Percentiles rank a stretch among this genome's conserved stretches.
These are phyloP conservation scores for Rhodomyrtus tomentosa DNA, from an alignment of 345 rosid species.

Conservation along the genomic window DNA sequence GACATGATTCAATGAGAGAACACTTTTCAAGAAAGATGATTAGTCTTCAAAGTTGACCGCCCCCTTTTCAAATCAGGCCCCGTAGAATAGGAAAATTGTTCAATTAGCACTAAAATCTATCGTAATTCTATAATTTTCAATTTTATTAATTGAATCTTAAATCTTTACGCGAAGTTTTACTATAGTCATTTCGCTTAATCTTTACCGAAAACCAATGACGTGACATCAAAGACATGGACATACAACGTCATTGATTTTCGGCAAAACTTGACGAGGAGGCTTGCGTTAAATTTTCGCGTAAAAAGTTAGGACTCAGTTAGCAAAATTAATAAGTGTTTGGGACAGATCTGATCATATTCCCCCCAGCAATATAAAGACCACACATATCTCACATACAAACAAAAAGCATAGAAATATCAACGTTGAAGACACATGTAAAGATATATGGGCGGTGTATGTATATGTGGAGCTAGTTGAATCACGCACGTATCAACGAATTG, in stretches of 20 bases:
- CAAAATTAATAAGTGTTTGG: background rate
- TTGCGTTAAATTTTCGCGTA: accelerated
- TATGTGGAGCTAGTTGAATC: background rate
- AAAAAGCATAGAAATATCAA: background rate
- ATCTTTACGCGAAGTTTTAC: accelerated
- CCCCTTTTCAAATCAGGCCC: background rate
- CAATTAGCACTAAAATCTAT: background rate
- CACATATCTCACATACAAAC: background rate
- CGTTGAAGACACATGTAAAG: background rate
- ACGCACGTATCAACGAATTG: background rate
- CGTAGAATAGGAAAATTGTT: background rate
- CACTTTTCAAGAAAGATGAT: background rate
- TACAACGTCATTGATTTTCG: background rate
- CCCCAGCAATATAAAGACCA: background rate
- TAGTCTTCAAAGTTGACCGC: background rate
- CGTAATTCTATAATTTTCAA: accelerated
- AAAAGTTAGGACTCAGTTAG: background rate
- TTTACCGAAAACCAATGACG: accelerated
- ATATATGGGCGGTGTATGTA: background rate
- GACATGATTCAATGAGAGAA: background rate
- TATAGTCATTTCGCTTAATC: accelerated
- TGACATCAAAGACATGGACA: accelerated
- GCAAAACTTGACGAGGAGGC: accelerated
- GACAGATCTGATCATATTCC: background rate
- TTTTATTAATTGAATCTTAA: accelerated